Base-by-base conservation (phyloP, 768 basidiomycete genomes). In the Kwoniella heveanensis region DNA sequence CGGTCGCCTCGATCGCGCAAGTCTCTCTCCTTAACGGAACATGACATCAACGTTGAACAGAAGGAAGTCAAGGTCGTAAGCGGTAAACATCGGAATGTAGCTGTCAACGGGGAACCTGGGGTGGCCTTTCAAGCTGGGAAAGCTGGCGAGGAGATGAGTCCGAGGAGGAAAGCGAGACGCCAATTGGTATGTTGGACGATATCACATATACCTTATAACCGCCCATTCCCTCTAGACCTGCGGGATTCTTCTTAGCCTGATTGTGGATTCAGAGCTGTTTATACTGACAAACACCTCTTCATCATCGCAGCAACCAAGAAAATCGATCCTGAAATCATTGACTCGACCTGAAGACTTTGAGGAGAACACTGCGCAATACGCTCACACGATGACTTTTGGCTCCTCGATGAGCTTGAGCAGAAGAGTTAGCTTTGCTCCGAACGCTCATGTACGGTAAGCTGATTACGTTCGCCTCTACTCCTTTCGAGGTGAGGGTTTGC, bases 341-440 rank as follows among this genome's bases (percentile, higher is more conserved):
- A 1, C 27, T 10, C 27, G 36, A n/a, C 30, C 37, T 21, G 62
- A 58, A 26, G 68, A 67, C 25, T 57, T 71, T 17, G 57, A 67
- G 9, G 36, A 48, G 17, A 44, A 44, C 39, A 52, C 59, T 7
- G 39, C 52, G 1, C 44, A 62, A 29, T 62, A 74, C 47, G 71
- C 73, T 21, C 69, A 76, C 50, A 76, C 77, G 5, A 71, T 75
- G 21, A 61, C 69, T 9, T 71, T 55, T 59, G 27, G 56, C 27
- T 24, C 62, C 27, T 64, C 62, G 5, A 25, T 52, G 52, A 39
- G 62, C 13, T 8, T 64, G 29, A 53, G 65, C 21, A 67, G 77
- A 54, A 61, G 76, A 50, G 79, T 80, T 46, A 77, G 72, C 62
- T 80, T 78, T 60, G 77, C 79, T 0, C 63, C 71, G 1, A 69